Base-by-base conservation (phyloP, 2,329 filamentous ascomycete genomes). In the Penicillium sp. region DNA sequence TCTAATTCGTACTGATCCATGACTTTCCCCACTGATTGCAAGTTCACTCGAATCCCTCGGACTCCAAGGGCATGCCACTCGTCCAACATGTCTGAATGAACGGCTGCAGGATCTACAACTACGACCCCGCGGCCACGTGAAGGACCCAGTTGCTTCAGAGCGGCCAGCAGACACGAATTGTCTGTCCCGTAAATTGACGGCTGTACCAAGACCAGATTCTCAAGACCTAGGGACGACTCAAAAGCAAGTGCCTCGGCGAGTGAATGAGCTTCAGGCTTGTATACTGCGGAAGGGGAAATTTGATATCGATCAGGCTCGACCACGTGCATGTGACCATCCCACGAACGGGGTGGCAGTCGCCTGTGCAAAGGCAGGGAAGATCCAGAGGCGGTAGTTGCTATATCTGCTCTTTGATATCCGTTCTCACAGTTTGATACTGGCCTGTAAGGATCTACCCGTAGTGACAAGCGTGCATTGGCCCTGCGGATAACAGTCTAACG, bases 321-420 rank as follows among this genome's bases (percentile, higher is more conserved):
- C 32, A 84, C 74, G 60, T 84, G 82, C 78, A 84, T 83, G 61
- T 84, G 81, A 43, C 75, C 77, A 59, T 83, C 80, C 80, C 80
- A 83, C 47, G 80, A 61, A 13, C 54, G 47, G 3, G 50, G 39
- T n/a, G 68, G 68, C 25, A 70, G 45, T 41, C 57, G 57, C 28
- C 57, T 46, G 27, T 53, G 62, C 26, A 64, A 26, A 3, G 56
- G 52, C 26, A 48, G 24, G 24, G 43, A 48, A 28, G 25, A 6
- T 36, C 9, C 13, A 9, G 25, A 13, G 5, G 27, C 18, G 9
- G 5, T 18, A 9, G 26, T 13, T 13, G 39, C 25, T 18, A 46
- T 37, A 33, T 28, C 6, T 8, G 46, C 25, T 7, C 11, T 32
- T 11, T 32, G 29, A 32, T 32, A 32, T 32, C 18, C 18, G 18